phyloP scores from a whole-genome alignment of 2,329 filamentous ascomycete genomes.

The Aspergillus calidoustus region DNA sequence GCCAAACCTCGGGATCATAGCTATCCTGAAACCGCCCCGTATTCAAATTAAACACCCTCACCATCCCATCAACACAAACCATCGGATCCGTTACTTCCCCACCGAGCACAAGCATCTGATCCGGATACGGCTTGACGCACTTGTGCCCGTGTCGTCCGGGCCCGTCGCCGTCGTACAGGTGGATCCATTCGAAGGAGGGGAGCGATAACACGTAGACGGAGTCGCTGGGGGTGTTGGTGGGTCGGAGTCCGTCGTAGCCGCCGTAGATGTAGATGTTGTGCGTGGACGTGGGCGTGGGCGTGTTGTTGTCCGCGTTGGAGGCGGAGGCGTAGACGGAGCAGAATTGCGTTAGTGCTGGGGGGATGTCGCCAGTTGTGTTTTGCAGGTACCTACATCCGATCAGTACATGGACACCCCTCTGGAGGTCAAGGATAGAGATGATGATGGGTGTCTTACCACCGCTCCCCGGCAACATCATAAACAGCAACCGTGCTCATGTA shows the following conservation, averaged over 20 bases:
- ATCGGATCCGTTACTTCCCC: constrained; percentile 28
- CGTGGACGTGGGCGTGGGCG: constrained; percentile 47
- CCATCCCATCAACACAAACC: constrained; percentile 4
- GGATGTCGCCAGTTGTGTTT: constrained; percentile 45
- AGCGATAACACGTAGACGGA: constrained; percentile 53
- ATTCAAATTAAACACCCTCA: constrained; percentile 22
- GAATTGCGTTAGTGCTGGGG: constrained; percentile 42
- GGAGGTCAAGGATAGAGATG: too few species aligned
- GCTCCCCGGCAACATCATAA: constrained; percentile 40
- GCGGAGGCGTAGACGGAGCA: constrained; percentile 48
- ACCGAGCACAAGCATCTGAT: constrained; percentile 49
- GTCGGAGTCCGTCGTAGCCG: constrained; percentile 44
- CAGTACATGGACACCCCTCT: neutral
- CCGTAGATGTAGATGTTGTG: constrained; percentile 59
- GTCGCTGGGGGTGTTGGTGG: constrained; percentile 40
- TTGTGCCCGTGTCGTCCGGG: constrained; percentile 34
- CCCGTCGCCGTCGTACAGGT: constrained; percentile 35
- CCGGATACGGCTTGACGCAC: constrained; percentile 52
- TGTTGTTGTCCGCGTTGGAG: constrained; percentile 29
- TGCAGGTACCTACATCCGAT: constrained; percentile 43
- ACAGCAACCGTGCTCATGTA: constrained; percentile 46
- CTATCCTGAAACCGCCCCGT: constrained; percentile 17
- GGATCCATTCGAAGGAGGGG: constrained; percentile 53
- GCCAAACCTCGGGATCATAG: constrained; percentile 17
- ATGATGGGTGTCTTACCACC: constrained; percentile 26